Base-by-base conservation (phyloP, 2,329 filamentous ascomycete genomes). In the Emergomyces orientalis region DNA sequence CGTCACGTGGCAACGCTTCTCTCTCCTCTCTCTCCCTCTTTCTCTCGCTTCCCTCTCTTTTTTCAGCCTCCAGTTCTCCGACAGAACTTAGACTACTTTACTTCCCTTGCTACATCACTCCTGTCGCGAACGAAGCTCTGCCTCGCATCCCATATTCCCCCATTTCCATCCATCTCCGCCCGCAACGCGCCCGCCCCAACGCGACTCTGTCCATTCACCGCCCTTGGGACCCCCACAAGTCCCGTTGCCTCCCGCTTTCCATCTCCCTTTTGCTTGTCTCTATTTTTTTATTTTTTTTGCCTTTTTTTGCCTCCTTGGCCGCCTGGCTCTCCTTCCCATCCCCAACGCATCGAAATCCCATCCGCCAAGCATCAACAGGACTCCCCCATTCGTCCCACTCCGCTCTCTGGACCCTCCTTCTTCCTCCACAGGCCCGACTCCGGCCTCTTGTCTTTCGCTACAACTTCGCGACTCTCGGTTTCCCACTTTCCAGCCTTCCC, bases 111-210 rank as follows among this genome's bases (percentile, higher is more conserved):
- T n/a, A 3, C n/a, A 19, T 47, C 45, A 3, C 45, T 25, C 9
- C 45, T 69, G 71, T 72, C 73, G 74, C 74, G 73, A 67, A 69
- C 41, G 41, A 69, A 39, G 37, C 37, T 39, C 70, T 70, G 69
- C 72, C 70, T 25, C 41, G 11, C 39, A 59, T 59, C 56, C 25
- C 25, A 14, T 14, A 32, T 32, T 72, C 74, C 73, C 74, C 68
- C 70, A 71, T 71, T 73, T 72, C 71, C 72, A 72, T 74, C 72
- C 66, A 71, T 68, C 70, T 67, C 68, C 65, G 56, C 60, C 69
- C 68, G 64, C 67, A 69, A 72, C 73, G 71, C 73, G 70, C 71
- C 68, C 64, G 68, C 68, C 69, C 67, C 69, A 67, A 69, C 73
- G 67, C 70, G 67, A 66, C 67, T 55, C 67, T 68, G 64, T 65